phyloP scores from a whole-genome alignment of 768 basidiomycete genomes.

The Amanita brunnescens region DNA sequence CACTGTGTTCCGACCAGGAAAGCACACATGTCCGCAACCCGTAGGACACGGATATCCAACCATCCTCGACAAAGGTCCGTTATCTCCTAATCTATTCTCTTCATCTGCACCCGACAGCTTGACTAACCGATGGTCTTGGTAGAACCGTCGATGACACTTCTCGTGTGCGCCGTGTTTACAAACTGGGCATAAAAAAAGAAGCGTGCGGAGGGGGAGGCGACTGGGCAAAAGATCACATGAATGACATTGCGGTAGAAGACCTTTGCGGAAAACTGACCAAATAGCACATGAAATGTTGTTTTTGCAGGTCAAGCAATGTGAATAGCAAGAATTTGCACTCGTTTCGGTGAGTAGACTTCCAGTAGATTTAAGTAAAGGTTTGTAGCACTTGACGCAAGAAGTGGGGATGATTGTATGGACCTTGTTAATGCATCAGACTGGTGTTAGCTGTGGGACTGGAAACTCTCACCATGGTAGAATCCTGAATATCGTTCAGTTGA shows the following conservation, averaged over 20 bases:
- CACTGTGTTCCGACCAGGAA: background rate
- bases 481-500: constrained; percentile 39
- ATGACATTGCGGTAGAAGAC: background rate
- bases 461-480: constrained; percentile 41
- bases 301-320: constrained; percentile 53
- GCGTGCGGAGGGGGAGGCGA: constrained; percentile 64
- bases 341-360: constrained; percentile 20
- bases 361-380: constrained; percentile 41
- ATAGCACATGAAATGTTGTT: constrained; percentile 50
- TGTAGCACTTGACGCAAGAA: constrained; percentile 60
- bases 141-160: constrained; percentile 64
- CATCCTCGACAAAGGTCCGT: constrained; percentile 17
- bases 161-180: constrained; percentile 81
- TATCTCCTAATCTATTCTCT: constrained; percentile 8
- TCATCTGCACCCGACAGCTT: constrained; percentile 13
- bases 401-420: constrained; percentile 62
- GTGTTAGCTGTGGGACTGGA: background rate
- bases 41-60: constrained; percentile 64
- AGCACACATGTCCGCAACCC: constrained; percentile 79
- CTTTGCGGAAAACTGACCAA: constrained; percentile 40
- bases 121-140: constrained; percentile 46
- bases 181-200: constrained; percentile 66
- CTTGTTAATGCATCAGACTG: constrained; percentile 18
- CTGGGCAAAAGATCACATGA: constrained; percentile 26
- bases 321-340: constrained; percentile 33